Percentiles rank a stretch among this genome's conserved stretches.
These are phyloP conservation scores for Suillus sp. DNA, from an alignment of 768 basidiomycete species.

Conservation along the genomic window DNA sequence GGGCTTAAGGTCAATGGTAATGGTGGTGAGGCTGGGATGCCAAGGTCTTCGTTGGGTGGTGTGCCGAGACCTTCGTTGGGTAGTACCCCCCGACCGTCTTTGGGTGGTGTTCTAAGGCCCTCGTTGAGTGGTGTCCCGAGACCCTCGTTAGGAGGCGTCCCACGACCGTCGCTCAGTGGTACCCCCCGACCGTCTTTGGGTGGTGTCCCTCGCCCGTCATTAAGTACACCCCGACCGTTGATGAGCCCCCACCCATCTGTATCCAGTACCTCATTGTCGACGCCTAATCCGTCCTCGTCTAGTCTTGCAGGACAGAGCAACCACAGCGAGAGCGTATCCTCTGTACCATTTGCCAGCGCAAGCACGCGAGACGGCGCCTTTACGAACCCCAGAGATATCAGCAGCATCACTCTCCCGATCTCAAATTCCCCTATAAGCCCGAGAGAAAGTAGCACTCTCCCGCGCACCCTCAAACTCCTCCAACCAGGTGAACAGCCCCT, in stretches of 20 bases:
- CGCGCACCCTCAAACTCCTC: constrained; percentile 30
- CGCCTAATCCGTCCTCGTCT: constrained; percentile 7
- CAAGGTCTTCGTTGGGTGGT: constrained; percentile 16
- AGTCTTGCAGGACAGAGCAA: not conserved
- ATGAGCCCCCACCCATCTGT: constrained; percentile 2
- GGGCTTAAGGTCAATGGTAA: constrained; percentile 5
- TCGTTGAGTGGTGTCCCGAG: constrained; percentile 11
- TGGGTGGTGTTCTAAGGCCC: constrained; percentile 17
- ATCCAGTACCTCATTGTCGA: constrained; percentile 3
- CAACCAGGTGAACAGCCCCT: constrained; percentile 29
- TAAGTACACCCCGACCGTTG: constrained; percentile 31
- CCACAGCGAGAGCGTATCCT: not conserved
- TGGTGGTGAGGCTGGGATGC: constrained; percentile 12
- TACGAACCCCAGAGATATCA: not conserved
- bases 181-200: constrained; percentile 24
- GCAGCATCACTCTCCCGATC: not conserved
- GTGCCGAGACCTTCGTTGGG: constrained; percentile 17
- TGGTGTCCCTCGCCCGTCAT: constrained; percentile 25
- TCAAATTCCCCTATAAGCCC: not conserved
- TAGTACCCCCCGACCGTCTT: constrained; percentile 20
- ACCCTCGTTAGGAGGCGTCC: constrained; percentile 10
- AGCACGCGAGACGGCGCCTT: not conserved
- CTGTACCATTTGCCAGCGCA: constrained; percentile 13
- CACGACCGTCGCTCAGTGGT: constrained; percentile 15
- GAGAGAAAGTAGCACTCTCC: constrained; percentile 4